These are phyloP conservation scores for Clavispora asparagi DNA, from an alignment of 805 yeast species.

Conservation along the genomic window DNA sequence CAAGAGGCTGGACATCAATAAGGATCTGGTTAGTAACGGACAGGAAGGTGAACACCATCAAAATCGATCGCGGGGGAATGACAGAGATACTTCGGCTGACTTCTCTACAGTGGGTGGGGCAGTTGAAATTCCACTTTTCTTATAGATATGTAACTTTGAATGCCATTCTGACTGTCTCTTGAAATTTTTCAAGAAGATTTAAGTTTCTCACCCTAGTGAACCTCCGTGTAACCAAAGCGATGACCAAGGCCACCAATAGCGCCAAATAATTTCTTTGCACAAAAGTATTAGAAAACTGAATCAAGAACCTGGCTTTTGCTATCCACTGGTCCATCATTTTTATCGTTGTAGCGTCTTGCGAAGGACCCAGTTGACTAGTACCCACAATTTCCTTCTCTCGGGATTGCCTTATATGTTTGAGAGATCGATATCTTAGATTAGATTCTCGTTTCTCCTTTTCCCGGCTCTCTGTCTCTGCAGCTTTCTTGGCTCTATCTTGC, in stretches of 20 bases:
- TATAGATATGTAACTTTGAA: constrained; percentile 38
- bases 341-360: not conserved
- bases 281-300: constrained; percentile 16
- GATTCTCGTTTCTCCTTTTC: constrained; percentile 15
- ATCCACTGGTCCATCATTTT: not conserved
- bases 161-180: constrained; percentile 40
- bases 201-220: constrained; percentile 20
- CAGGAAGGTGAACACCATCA: not conserved
- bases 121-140: constrained; percentile 41
- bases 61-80: constrained; percentile 18
- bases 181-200: constrained; percentile 24
- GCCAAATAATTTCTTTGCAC: constrained; percentile 25
- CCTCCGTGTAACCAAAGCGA: constrained; percentile 17
- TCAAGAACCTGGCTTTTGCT: not conserved
- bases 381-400: constrained; percentile 1
- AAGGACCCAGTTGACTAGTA: not conserved
- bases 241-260: constrained; percentile 18
- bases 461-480: constrained; percentile 12
- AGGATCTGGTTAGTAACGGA: not conserved
- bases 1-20: not conserved
- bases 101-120: constrained; percentile 37
- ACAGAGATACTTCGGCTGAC: constrained; percentile 17
- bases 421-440: constrained; percentile 25
- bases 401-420: constrained; percentile 23
- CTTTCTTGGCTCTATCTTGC: constrained; percentile 12